These are phyloP conservation scores for Citrullus amarus DNA, from an alignment of 306 rosid genomes.

Conservation along the genomic window DNA sequence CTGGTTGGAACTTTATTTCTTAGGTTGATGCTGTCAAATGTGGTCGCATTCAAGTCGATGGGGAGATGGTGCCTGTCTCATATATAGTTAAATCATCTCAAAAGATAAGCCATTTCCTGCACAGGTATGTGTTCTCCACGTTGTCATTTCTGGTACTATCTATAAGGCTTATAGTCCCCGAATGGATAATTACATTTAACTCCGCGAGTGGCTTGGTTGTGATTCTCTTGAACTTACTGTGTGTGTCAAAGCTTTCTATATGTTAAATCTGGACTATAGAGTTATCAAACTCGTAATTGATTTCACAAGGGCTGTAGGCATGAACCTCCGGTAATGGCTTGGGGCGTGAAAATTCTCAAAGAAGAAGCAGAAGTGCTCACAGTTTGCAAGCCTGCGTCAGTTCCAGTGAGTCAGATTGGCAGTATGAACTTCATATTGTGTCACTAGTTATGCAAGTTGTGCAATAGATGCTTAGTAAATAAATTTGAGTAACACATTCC, in stretches of 20 bases:
- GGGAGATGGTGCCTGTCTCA: conserved; percentile 35
- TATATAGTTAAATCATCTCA: conserved; percentile 52
- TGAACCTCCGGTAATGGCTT: conserved; percentile 84
- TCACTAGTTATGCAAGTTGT: neutral
- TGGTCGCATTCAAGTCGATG: conserved; percentile 48
- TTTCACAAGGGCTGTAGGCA: conserved; percentile 42
- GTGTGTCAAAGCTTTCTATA: neutral
- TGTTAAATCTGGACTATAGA: neutral
- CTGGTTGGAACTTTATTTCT: neutral
- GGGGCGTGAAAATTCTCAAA: conserved; percentile 38
- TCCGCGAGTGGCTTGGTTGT: neutral
- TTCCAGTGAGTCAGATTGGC: conserved; percentile 48
- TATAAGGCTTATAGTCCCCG: neutral
- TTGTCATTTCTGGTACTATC: neutral
- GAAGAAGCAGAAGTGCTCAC: conserved; percentile 54
- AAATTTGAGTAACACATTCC: neutral
- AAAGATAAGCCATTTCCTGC: conserved; percentile 72
- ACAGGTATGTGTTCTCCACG: conserved; percentile 40
- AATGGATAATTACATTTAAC: neutral
- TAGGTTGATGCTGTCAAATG: conserved; percentile 45
- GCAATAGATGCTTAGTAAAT: neutral
- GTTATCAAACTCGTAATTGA: conserved; percentile 26
- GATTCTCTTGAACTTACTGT: neutral
- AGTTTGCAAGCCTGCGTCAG: conserved; percentile 76
- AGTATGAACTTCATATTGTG: neutral